These are phyloP conservation scores for Leccinum variicolor DNA, from an alignment of 768 basidiomycete genomes.

Conservation along the genomic window DNA sequence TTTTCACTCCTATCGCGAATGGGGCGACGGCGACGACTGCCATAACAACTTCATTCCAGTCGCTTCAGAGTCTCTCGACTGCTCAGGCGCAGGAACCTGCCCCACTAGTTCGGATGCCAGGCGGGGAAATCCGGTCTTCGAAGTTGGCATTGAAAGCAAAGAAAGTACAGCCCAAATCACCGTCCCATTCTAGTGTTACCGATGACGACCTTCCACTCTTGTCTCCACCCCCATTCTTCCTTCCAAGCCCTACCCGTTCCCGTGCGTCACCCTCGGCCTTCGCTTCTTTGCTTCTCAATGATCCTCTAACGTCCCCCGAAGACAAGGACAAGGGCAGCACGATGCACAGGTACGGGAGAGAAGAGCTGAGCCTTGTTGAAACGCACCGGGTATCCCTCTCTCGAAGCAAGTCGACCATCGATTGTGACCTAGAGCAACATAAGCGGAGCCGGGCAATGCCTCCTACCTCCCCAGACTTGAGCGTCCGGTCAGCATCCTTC, in stretches of 20 bases:
- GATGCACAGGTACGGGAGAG: slow-evolving; percentile 32
- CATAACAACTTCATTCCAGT: slow-evolving; percentile 79
- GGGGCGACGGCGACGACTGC: slow-evolving; percentile 80
- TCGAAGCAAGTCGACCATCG: slow-evolving; percentile 29
- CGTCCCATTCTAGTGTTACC: slow-evolving; percentile 28
- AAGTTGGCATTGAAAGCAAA: slow-evolving; percentile 77
- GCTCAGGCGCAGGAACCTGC: slow-evolving; percentile 24
- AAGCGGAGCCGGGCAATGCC: slow-evolving; percentile 7
- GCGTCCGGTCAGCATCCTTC: slow-evolving; percentile 42
- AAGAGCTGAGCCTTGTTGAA: slow-evolving; percentile 27
- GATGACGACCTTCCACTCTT: slow-evolving; percentile 40
- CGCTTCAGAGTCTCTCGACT: slow-evolving; percentile 55
- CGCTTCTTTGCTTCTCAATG: slow-evolving; percentile 66
- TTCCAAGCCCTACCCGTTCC: slow-evolving; percentile 46
- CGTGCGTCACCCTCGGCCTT: slow-evolving; percentile 79
- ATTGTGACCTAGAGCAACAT: slow-evolving; percentile 9
- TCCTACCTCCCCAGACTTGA: slow-evolving; percentile 33
- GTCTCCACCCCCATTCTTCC: slow-evolving; percentile 54
- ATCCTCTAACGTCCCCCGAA: slow-evolving; percentile 39
- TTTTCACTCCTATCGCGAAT: slow-evolving; percentile 76
- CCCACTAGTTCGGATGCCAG: slow-evolving; percentile 28
- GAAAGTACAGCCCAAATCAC: slow-evolving; percentile 49
- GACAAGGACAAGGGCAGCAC: slow-evolving; percentile 32
- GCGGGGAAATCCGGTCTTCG: slow-evolving; percentile 48
- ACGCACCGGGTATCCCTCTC: slow-evolving; percentile 28